These are phyloP conservation scores for Penicillium egyptiacum DNA, from an alignment of 495 filamentous ascomycete species.

Conservation along the genomic window DNA sequence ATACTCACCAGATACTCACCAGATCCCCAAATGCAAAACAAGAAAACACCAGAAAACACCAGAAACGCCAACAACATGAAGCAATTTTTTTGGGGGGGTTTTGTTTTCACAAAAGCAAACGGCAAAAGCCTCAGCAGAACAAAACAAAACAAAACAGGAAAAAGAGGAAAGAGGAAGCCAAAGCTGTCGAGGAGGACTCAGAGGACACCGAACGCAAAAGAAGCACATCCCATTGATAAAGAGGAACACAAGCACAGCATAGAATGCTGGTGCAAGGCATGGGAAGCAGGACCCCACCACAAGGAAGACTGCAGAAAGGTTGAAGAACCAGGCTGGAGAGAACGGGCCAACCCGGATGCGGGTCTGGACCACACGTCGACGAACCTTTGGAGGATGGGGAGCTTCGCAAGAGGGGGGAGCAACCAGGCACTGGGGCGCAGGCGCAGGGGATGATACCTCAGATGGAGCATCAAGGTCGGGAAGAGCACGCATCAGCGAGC, in stretches of 20 bases:
- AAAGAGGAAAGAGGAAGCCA: background rate
- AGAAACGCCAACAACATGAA: background rate
- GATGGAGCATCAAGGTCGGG: background rate
- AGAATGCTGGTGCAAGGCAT: background rate
- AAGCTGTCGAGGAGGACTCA: background rate
- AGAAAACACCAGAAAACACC: background rate
- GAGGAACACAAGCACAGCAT: background rate
- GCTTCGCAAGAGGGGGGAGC: background rate
- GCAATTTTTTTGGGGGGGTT: constrained; percentile 1
- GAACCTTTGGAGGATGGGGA: background rate
- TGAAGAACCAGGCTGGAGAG: background rate
- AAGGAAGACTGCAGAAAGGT: background rate
- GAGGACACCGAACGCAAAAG: background rate
- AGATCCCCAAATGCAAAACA: background rate
- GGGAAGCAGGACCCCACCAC: background rate
- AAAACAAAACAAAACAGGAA: background rate
- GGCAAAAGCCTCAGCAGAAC: constrained; percentile 1
- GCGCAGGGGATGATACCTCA: background rate
- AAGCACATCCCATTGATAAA: background rate
- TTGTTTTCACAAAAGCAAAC: constrained; percentile 1
- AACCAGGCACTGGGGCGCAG: background rate
- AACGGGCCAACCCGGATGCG: constrained; percentile 1
- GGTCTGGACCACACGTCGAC: background rate
- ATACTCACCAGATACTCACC: no score
- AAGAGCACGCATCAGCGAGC: background rate